Percentiles rank a stretch among this genome's conserved stretches.
phyloP scores from a whole-genome alignment of 2,329 filamentous ascomycete genomes.

The Fonsecaea erecta region DNA sequence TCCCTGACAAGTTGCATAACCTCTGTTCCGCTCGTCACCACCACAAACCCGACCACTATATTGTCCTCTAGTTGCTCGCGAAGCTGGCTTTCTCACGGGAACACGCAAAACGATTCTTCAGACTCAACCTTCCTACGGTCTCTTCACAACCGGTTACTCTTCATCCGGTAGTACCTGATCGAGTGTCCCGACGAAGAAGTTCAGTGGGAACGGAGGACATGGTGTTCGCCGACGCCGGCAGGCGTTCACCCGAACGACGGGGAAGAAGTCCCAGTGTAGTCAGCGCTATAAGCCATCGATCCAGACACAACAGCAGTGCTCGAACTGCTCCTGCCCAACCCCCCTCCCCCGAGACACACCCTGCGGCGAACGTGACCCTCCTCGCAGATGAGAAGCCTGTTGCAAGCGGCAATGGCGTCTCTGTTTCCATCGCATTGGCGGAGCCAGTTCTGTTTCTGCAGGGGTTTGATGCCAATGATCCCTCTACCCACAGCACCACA shows the following conservation, averaged over 20 bases:
- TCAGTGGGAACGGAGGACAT: constrained; percentile 41
- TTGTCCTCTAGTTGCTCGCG: constrained; percentile 17
- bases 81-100: constrained; percentile 54
- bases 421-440: constrained; percentile 52
- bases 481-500: constrained; percentile 70
- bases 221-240: constrained; percentile 35
- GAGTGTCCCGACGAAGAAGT: constrained; percentile 43
- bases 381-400: constrained; percentile 54
- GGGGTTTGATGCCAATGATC: constrained; percentile 54
- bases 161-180: constrained; percentile 42
- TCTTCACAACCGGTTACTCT: constrained; percentile 38
- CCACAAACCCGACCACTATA: not conserved
- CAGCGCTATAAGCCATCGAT: constrained; percentile 38
- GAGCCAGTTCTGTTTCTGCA: constrained; percentile 57
- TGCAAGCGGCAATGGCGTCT: constrained; percentile 55
- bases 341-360: constrained; percentile 30
- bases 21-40: not conserved
- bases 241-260: constrained; percentile 32
- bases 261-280: constrained; percentile 35
- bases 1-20: not conserved
- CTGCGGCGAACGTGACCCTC: constrained; percentile 42
- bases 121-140: constrained; percentile 44
- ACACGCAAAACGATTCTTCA: constrained; percentile 54
- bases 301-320: constrained; percentile 37
- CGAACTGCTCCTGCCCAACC: constrained; percentile 30